Base-by-base conservation (phyloP, 192 early-diverging fungal genomes). In the Diversispora epigaea region DNA sequence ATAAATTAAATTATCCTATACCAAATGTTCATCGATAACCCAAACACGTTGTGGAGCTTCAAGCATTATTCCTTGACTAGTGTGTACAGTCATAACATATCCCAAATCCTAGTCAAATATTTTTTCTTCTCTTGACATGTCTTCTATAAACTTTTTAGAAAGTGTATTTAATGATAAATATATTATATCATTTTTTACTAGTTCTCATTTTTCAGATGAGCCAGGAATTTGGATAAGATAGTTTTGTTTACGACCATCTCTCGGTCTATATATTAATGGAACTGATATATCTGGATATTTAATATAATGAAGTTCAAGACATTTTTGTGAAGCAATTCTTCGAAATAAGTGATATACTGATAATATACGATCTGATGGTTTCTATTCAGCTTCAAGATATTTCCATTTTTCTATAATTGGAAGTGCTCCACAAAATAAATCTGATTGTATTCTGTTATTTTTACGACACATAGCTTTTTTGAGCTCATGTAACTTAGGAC, bases 281-380 rank as follows among this genome's bases (percentile, higher is more conserved):
- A 72, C 46, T 6, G 40, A 41, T 43, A 58, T 5, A 45, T 72
- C 25, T 11, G 39, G 55, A 72, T 72, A 72, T 72, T 72, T 68
- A 25, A n/a, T 50, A 19, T 15, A 8, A 68, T 68, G 67, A 54
- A 68, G 46, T 68, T 68, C 47, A 25, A 68, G 32, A 19, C 67
- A 71, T 71, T 71, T 71, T 41, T 71, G 22, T 0, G 40, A 71
- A 44, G 69, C 69, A 71, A 71, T 71, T 71, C 52, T 71, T 71
- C 4, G 40, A 15, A 40, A 71, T 45, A 71, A 56, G 6, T n/a
- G 54, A 60, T 71, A 22, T 58, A 22, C 56, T 58, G n/a, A 71
- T 71, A 60, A 44, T 4, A 71, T 71, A 21, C n/a, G 17, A 60
- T 71, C 56, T 71, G 56, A 71, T 52, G 52, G 52, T 12, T 40